Evolutionary conservation across 495 filamentous ascomycete species (phyloP), one percentile per base, ranked within the genome.

Genomic region (Glarea lozoyensis): DNA sequence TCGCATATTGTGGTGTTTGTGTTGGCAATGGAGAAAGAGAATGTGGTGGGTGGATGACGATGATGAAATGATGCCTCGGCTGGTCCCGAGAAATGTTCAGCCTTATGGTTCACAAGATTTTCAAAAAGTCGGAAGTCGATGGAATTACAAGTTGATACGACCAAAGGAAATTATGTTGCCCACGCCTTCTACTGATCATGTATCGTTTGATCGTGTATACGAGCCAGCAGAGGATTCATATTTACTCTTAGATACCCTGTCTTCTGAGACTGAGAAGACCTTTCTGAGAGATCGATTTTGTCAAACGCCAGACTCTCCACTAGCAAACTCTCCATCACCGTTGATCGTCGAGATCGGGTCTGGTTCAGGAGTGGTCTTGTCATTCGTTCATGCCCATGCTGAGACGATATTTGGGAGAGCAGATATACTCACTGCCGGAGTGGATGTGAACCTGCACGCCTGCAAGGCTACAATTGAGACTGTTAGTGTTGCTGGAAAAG

Each of bases 221-320:
- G 86, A 94, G 57, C 92, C 92, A 31, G 81, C 89, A 10, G 92
- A 96, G 63, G 92, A 98, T 62, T 93, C 87, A 13, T 97, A 82
- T 59, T 76, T 98, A n/a, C 70, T 98, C 24, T 74, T 98, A 19
- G 92, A 98, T 66, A 92, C 88, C 0, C 70, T 98, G 20, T 86
- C 88, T n/a, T 80, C 81, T 3, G 30, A 64, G 9, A 57, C 72
- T 10, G 86, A 94, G 62, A 82, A 74, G 4, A 45, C 68, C 24
- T 98, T 89, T 60, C 79, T 96, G 23, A 63, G 64, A 19, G 27
- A 63, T 9, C 75, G 76, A 33, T 88, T 95, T 68, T 16, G 13
- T 5, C 43, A n/a, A n/a, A n/a, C n/a, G n/a, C n/a, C n/a, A n/a
- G n/a, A n/a, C n/a, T n/a, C n/a, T n/a, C n/a, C n/a, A n/a, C n/a